Evolutionary conservation across 2,329 filamentous ascomycete genomes (phyloP), one percentile per base, ranked within the genome.

Genomic region (Colletotrichum sp.): DNA sequence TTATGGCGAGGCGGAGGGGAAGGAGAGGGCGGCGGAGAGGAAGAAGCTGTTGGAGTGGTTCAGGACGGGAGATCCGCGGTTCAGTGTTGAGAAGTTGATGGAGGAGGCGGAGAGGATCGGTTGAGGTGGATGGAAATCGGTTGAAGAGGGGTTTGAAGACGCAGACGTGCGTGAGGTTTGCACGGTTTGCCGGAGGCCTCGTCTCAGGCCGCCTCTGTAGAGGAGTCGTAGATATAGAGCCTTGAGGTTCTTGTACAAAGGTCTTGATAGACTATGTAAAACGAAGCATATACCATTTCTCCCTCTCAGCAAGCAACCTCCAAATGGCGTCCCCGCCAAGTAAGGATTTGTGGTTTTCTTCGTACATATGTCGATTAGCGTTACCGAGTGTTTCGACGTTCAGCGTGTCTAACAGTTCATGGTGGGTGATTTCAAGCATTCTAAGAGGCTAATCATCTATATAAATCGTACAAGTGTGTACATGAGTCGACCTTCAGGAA

Each of bases 71-170:
- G 96, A 98, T 85, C 86, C 86, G 74, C 89, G 89, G 68, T 99
- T 99, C 83, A 95, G 91, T 79, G 90, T 99, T 8, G 95, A 98
- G 83, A 93, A 93, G 84, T 84, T 99, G 81, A 85, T 99, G 77
- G 95, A 98, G 79, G 96, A 99, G 88, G 93, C 95, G 1, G 96
- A 99, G 90, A 95, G 93, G 85, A 87, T 98, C 82, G 90, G 86
- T 68, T 92, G 66, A 76, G 57, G 18, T 10, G 60, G 6, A 4
- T 6, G 39, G 0, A 26, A 3, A 3, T n/a, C 1, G 5, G 21
- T 7, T n/a, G 10, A 71, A 16, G 10, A 4, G 24, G 43, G 10
- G 4, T 7, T n/a, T 9, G 4, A 39, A 2, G 4, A 13, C n/a
- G 28, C 18, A 18, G n/a, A 8, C 21, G 12, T 32, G 8, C 6